Base-by-base conservation (phyloP, 352 stramenopile species). In the Phytophthora sojae region DNA sequence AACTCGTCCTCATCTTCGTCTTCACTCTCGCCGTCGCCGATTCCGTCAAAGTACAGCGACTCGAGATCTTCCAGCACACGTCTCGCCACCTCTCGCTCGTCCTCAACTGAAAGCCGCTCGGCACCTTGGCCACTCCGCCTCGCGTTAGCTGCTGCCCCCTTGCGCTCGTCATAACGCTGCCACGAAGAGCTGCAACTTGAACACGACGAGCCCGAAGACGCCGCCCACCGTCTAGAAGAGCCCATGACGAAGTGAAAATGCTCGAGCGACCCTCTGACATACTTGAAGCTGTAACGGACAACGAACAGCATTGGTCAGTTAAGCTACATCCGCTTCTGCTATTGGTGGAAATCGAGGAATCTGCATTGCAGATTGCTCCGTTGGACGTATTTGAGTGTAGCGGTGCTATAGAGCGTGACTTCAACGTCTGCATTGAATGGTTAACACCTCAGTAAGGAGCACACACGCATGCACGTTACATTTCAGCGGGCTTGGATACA, bases 21-120 rank as follows among this genome's bases (percentile, higher is more conserved):
- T 5, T 52, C 62, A 35, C 51, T 65, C 3, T 57, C 56, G 11
- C 26, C 55, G 37, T 67, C 52, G 35, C 64, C 51, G 50, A 23
- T 39, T 50, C 65, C 57, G 21, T 79, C 78, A 62, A 82, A 72
- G 9, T 79, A 86, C 35, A 92, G 78, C 29, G 42, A 21, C n/a
- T 89, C 81, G 11, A 92, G 56, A 52, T 92, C 82, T 11, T 67
- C 58, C 3, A 90, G 74, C 9, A 89, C 83, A 56, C 75, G 75
- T 26, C 57, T 69, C 6, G 82, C 83, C 26, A 86, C 67, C 17
- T 54, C 47, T 1, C 73, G 57, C 4, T 73, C 67, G 19, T 73
- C 37, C 21, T 69, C 52, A 25, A 30, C 51, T 7, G 49, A 49
- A 35, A 64, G 6, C 11, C n/a, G 67, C 52, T 73, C 42, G 15